Evolutionary conservation across 2,329 filamentous ascomycete species (phyloP).

Genomic region (Colletotrichum phormii): DNA sequence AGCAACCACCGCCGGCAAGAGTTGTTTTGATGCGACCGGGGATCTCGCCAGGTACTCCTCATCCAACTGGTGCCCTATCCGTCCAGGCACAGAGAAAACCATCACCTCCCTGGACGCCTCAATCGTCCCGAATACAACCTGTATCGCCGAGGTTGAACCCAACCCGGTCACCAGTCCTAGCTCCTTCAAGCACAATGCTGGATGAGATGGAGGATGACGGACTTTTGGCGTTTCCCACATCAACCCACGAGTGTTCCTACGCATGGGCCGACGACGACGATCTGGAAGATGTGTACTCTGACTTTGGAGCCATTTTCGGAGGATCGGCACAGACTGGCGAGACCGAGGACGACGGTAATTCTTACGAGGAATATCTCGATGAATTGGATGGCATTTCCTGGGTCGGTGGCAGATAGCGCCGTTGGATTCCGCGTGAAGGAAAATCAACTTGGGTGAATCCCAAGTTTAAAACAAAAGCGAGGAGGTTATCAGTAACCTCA

Average conservation of each 20-base stretch:
- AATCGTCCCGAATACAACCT: slow-evolving; percentile 2
- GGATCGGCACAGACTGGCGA: slow-evolving; percentile 42
- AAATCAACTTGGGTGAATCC: too few species aligned
- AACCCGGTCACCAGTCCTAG: slow-evolving; percentile 40
- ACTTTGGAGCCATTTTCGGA: slow-evolving; percentile 65
- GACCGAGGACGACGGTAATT: slow-evolving; percentile 53
- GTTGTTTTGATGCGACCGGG: slow-evolving; percentile 26
- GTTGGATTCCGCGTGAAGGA: background rate
- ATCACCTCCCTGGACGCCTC: background rate
- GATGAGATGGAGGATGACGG: slow-evolving; percentile 58
- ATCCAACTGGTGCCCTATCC: background rate
- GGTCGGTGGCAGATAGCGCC: slow-evolving; percentile 39
- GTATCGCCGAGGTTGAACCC: slow-evolving; percentile 21
- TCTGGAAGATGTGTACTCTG: slow-evolving; percentile 64
- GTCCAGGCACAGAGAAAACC: background rate
- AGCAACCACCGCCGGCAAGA: slow-evolving; percentile 6
- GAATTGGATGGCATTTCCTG: slow-evolving; percentile 67
- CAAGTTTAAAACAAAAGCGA: background rate
- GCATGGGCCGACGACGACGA: slow-evolving; percentile 55
- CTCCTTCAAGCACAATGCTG: slow-evolving; percentile 41
- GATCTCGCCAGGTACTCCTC: background rate
- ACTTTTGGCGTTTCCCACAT: slow-evolving; percentile 59
- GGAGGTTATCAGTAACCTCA: background rate
- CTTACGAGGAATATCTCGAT: slow-evolving; percentile 67
- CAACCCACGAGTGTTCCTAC: slow-evolving; percentile 59